Conservation (phyloP, 306 rosid genomes). For the Rubus parviflorus region DNA sequence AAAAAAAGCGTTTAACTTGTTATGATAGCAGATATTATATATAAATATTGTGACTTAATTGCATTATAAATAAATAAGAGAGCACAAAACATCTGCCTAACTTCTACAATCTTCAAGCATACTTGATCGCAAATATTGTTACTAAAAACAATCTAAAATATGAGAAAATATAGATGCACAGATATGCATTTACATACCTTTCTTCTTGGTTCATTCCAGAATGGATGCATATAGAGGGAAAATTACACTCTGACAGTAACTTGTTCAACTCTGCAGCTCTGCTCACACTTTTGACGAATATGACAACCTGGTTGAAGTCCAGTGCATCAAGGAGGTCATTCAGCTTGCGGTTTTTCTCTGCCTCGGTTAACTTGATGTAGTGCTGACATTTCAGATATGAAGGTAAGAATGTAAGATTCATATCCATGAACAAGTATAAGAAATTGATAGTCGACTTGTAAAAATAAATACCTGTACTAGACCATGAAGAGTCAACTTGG, state of each 20-base stretch:
- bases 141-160: neutral
- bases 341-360: conserved; percentile 92
- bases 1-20: no score
- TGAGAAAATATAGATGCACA: neutral
- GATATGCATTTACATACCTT: conserved; percentile 51
- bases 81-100: no score
- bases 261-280: conserved; percentile 99
- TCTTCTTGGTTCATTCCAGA: conserved; percentile 99
- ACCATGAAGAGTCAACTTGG: conserved; percentile 96
- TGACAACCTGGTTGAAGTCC: conserved; percentile 96
- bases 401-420: conserved; percentile 35
- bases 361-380: conserved; percentile 97
- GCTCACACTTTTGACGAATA: conserved; percentile 93
- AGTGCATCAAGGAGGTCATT: conserved; percentile 97
- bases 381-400: conserved; percentile 54
- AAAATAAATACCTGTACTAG: conserved; percentile 76
- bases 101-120: no score
- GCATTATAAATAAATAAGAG: no score
- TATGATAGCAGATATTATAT: no score
- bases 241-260: conserved; percentile 92
- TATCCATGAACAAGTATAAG: conserved; percentile 1
- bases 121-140: neutral
- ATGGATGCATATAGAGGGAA: conserved; percentile 96
- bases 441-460: neutral
- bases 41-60: no score